Evolutionary conservation across 495 filamentous ascomycete species (phyloP), one percentile per base, ranked within the genome.

Genomic region (Penicillium macrosclerotiorum): DNA sequence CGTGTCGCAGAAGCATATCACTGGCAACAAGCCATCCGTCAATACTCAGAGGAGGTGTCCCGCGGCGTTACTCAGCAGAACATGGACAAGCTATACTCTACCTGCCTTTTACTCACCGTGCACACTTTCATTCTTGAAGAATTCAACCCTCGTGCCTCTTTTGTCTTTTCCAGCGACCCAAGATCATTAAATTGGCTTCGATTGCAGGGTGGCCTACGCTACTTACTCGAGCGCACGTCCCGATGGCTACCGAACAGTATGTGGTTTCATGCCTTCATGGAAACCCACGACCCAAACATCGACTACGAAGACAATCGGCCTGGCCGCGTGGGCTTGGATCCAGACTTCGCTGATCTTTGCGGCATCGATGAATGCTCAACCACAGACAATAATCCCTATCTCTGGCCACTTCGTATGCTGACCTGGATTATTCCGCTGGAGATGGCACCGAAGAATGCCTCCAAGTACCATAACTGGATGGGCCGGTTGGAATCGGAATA

Each of bases 81-180:
- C 46, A 69, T 67, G 50, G 73, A 75, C 55, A 47, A 67, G 6
- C 57, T 77, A 9, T 73, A 66, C 53, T 71, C 63, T 14, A 61
- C 68, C 42, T 75, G 71, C 12, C 48, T 74, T 16, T 53, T 71
- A 23, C 49, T 77, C 40, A 68, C 60, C 9, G 49, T 72, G 1
- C 57, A 73, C 27, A 54, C 63, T 30, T 73, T 77, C 49, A 42
- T 50, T 8, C 47, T 68, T 13, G 63, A 71, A 17, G 54, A 51
- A 5, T 64, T 54, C 57, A 64, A 59, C 44, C 67, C 73, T 0
- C 62, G 55, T 39, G 33, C 60, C 45, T 67, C 74, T 3, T 77
- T 74, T 55, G 70, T 76, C 37, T 66, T 74, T 49, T 49, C 60
- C 4, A 39, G 56, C 1, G 53, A 72, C 41, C 59, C 61, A 2